These are phyloP conservation scores for Dactylellina haptotyla DNA, from an alignment of 2,329 filamentous ascomycete genomes.

Conservation along the genomic window DNA sequence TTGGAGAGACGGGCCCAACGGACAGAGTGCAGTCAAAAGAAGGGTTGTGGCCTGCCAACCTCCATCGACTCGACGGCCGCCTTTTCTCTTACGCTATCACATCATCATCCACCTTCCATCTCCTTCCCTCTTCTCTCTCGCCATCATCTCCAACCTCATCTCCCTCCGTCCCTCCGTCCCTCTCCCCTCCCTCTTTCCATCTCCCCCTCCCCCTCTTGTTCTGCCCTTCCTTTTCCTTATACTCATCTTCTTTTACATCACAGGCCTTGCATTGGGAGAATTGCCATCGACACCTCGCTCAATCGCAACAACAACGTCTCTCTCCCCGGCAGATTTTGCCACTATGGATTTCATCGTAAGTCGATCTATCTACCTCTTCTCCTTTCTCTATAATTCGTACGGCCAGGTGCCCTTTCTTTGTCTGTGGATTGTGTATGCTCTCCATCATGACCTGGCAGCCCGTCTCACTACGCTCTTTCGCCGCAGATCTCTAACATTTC, in stretches of 20 bases:
- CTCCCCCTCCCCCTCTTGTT: not conserved
- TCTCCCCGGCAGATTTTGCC: slow-evolving; percentile 31
- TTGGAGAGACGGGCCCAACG: not conserved
- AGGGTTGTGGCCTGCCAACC: not conserved
- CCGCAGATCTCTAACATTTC: slow-evolving; percentile 46
- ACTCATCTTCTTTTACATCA: slow-evolving; percentile 15
- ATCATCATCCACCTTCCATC: slow-evolving; percentile 14
- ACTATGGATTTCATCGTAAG: slow-evolving; percentile 56
- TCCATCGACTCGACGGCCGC: slow-evolving; percentile 7
- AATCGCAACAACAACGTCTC: slow-evolving; percentile 26
- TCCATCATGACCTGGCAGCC: not conserved
- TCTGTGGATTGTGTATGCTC: not conserved
- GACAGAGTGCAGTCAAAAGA: not conserved
- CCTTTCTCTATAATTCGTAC: not conserved
- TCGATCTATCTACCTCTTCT: no score
- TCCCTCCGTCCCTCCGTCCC: not conserved
- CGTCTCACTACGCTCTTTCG: no score
- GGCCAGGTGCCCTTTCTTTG: not conserved
- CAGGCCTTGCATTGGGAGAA: slow-evolving; percentile 19
- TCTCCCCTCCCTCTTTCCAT: slow-evolving; percentile 3
- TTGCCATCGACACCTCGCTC: slow-evolving; percentile 4
- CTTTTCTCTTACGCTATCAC: slow-evolving; percentile 39
- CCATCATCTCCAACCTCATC: not conserved
- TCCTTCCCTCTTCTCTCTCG: not conserved
- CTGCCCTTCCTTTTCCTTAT: slow-evolving; percentile 26